Evolutionary conservation across 2,329 filamentous ascomycete species (phyloP), one percentile per base, ranked within the genome.

Genomic region (Sporothrix humicola): DNA sequence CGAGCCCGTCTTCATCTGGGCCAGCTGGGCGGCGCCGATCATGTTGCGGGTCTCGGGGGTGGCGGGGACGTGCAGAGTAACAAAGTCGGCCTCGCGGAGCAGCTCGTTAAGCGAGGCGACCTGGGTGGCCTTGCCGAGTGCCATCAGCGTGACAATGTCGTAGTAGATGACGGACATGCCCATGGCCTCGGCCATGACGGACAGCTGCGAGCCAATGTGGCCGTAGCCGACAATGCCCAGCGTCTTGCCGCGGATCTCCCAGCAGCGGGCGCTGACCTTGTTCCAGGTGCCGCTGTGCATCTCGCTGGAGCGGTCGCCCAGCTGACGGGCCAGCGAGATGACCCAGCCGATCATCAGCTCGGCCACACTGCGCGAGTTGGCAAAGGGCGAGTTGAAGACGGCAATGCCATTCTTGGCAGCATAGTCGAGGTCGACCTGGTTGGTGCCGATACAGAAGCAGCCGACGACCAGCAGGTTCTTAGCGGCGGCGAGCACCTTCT

Each of bases 401-500:
- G 95, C 94, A 81, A 98, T 97, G 77, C 96, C 94, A 80, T 93
- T 90, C 77, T 88, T 87, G 66, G 94, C 94, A 44, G 94, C 94
- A 80, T 90, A 95, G 75, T 93, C 88, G 74, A 97, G 89, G 81
- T 97, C 92, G 77, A 97, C 94, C 82, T 97, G 94, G 85, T 97
- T 98, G 73, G 96, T 99, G 77, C 96, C 96, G 79, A 99, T 99
- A 83, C 96, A 99, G 88, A 99, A 99, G 85, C 96, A 99, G 75
- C 96, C 96, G 78, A 98, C 90, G 75, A 98, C 96, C 74, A 98
- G 92, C 72, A 99, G 88, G 82, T 98, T 97, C 85, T 95, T 97
- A 72, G 96, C 96, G 81, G 97, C 91, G 73, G 89, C 88, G 75
- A 99, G 88, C 42, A 99, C 93, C 79, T 91, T 91, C 76, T 92